Evolutionary conservation across 495 filamentous ascomycete genomes (phyloP).

Genomic region (Penicillium ucsense): DNA sequence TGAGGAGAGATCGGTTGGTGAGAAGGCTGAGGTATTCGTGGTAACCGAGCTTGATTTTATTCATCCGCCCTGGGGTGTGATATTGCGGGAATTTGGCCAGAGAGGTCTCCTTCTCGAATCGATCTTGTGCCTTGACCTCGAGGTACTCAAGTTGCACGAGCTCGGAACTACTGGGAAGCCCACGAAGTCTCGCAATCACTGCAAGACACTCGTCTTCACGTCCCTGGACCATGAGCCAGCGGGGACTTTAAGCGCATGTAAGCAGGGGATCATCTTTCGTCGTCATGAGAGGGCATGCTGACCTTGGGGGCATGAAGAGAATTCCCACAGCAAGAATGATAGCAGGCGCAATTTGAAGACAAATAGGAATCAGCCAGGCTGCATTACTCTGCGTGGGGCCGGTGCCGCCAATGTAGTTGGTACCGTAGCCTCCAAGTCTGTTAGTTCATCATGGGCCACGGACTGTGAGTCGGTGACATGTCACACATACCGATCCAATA

Average conservation of each 20-base stretch:
- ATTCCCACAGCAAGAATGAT: conserved; percentile 29
- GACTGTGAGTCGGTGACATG: not conserved
- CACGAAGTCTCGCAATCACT: conserved; percentile 56
- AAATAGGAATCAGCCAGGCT: conserved; percentile 37
- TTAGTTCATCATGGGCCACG: not conserved
- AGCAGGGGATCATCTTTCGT: not conserved
- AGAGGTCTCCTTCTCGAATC: conserved; percentile 64
- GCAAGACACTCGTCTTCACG: conserved; percentile 18
- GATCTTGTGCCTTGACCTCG: conserved; percentile 66
- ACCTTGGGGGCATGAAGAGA: conserved; percentile 31
- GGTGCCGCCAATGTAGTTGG: conserved; percentile 30
- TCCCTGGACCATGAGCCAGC: conserved; percentile 5
- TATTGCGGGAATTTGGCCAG: conserved; percentile 33
- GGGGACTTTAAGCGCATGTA: not conserved
- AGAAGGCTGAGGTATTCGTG: conserved; percentile 24
- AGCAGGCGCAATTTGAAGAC: conserved; percentile 38
- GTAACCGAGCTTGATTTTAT: conserved; percentile 21
- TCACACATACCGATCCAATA: conserved; percentile 32
- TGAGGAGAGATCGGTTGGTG: conserved; percentile 28
- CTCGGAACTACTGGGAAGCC: conserved; percentile 43
- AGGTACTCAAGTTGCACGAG: conserved; percentile 70
- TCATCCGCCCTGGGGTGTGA: conserved; percentile 22
- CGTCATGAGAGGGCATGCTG: too few species aligned
- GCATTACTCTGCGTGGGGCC: conserved; percentile 27
- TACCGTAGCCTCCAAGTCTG: conserved; percentile 7